Percentiles rank a stretch among this genome's conserved stretches.
These are phyloP conservation scores for Spiraea crenata DNA, from an alignment of 331 rosid species.

Conservation along the genomic window DNA sequence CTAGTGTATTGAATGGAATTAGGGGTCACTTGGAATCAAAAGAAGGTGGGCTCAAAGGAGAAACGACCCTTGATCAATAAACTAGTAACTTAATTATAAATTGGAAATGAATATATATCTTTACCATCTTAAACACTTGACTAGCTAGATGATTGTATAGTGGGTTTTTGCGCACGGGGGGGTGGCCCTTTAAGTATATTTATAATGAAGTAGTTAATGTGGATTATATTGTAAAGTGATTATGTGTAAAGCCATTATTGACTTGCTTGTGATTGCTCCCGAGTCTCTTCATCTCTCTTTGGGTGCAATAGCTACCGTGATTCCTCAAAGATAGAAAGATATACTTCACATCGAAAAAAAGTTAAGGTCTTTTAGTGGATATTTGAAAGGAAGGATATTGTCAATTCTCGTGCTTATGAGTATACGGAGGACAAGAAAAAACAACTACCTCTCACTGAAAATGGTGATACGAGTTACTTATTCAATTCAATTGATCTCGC, in stretches of 20 bases:
- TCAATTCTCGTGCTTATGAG: conserved; percentile 20
- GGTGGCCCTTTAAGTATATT: conserved; percentile 19
- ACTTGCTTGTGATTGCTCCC: conserved; percentile 36
- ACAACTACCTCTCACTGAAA: too few relatives aligned
- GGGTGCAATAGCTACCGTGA: conserved; percentile 11
- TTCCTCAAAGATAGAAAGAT: conserved; percentile 11
- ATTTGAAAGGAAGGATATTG: conserved; percentile 13
- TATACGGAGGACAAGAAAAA: neutral
- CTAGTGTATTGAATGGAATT: conserved; percentile 49
- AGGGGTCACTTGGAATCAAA: conserved; percentile 48
- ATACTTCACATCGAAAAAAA: conserved; percentile 8
- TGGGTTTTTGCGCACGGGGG: conserved; percentile 46
- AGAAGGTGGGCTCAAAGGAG: conserved; percentile 51
- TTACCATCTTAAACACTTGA: conserved; percentile 24
- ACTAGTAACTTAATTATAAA: conserved; percentile 19
- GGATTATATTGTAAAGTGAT: conserved; percentile 28
- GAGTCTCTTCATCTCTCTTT: neutral
- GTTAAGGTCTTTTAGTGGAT: conserved; percentile 25
- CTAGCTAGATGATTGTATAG: conserved; percentile 17
- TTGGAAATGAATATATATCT: conserved; percentile 29
- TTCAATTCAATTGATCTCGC: too few relatives aligned
- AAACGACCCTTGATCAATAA: conserved; percentile 37
- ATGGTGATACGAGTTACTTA: too few relatives aligned
- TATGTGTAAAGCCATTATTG: conserved; percentile 37
- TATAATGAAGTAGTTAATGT: conserved; percentile 6